Percentiles rank a stretch among this genome's conserved stretches.
phyloP scores from a whole-genome alignment of 352 stramenopile genomes.

The Phytophthora litchii region DNA sequence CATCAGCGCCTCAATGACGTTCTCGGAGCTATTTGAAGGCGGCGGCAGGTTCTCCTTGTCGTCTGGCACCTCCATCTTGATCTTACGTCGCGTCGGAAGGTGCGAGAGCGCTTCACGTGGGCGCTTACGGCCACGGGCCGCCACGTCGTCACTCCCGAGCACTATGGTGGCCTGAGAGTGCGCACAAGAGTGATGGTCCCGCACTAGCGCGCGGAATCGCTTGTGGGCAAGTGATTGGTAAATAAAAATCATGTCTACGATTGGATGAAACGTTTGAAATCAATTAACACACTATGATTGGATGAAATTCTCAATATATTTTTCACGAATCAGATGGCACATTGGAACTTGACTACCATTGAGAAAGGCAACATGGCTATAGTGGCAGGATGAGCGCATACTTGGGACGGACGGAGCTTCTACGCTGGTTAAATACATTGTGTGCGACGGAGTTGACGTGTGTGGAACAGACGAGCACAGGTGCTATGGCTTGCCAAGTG shows the following conservation, averaged over 20 bases:
- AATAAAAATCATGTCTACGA: background rate
- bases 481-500: slow-evolving; percentile 96
- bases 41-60: slow-evolving; percentile 56
- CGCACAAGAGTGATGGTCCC: slow-evolving; percentile 23
- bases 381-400: slow-evolving; percentile 61
- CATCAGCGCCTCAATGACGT: slow-evolving; percentile 16
- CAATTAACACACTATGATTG: background rate
- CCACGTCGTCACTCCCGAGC: slow-evolving; percentile 9
- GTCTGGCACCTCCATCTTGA: slow-evolving; percentile 31
- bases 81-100: slow-evolving; percentile 33
- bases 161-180: slow-evolving; percentile 17
- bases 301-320: too few species aligned
- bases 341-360: too few species aligned
- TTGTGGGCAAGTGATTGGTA: slow-evolving; percentile 3
- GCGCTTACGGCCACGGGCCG: slow-evolving; percentile 36
- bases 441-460: slow-evolving; percentile 93
- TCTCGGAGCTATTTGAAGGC: background rate
- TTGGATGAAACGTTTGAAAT: slow-evolving; percentile 7
- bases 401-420: slow-evolving; percentile 93
- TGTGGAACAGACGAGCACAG: slow-evolving; percentile 95
- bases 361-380: too few species aligned
- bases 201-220: slow-evolving; percentile 5
- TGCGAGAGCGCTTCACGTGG: slow-evolving; percentile 31
- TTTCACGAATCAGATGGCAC: too few species aligned
- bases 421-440: slow-evolving; percentile 96